Evolutionary conservation across 2,329 filamentous ascomycete species (phyloP).

Genomic region (Venturia aucupariae): DNA sequence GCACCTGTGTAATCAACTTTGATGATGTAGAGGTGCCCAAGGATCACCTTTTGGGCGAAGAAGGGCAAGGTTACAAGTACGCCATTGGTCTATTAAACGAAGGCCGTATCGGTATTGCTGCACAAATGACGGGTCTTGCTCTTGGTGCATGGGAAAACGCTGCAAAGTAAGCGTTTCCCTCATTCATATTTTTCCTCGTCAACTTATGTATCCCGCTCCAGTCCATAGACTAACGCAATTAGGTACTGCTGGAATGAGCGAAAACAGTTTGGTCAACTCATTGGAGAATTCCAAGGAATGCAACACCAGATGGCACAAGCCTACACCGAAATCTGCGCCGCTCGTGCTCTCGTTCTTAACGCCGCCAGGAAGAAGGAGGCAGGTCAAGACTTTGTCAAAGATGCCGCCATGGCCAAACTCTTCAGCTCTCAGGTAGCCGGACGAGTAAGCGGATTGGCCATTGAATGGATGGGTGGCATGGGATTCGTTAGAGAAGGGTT

Average conservation of each 20-base stretch:
- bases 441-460: slow-evolving; percentile 70
- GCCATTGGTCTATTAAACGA: slow-evolving; percentile 92
- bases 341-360: slow-evolving; percentile 88
- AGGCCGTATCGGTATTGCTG: slow-evolving; percentile 93
- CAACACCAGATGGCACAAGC: slow-evolving; percentile 97
- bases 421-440: slow-evolving; percentile 89
- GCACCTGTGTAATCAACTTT: slow-evolving; percentile 94
- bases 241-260: slow-evolving; percentile 97
- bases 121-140: slow-evolving; percentile 96
- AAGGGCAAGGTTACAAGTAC: slow-evolving; percentile 95
- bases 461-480: slow-evolving; percentile 99
- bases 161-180: slow-evolving; percentile 49
- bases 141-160: slow-evolving; percentile 94
- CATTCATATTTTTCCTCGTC: not conserved
- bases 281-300: slow-evolving; percentile 98
- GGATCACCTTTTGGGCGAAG: slow-evolving; percentile 78
- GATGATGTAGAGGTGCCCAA: slow-evolving; percentile 89
- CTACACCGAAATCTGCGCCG: slow-evolving; percentile 86
- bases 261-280: slow-evolving; percentile 86
- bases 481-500: slow-evolving; percentile 93
- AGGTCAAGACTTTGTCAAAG: slow-evolving; percentile 86
- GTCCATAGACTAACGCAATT: slow-evolving; percentile 10
- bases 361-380: slow-evolving; percentile 97
- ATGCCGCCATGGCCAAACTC: slow-evolving; percentile 97
- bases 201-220: slow-evolving; percentile 12